A percentile compares a stretch with the other conserved stretches of the same genome.
These are phyloP conservation scores for Pulveroboletus frians DNA, from an alignment of 768 basidiomycete species.

Conservation along the genomic window DNA sequence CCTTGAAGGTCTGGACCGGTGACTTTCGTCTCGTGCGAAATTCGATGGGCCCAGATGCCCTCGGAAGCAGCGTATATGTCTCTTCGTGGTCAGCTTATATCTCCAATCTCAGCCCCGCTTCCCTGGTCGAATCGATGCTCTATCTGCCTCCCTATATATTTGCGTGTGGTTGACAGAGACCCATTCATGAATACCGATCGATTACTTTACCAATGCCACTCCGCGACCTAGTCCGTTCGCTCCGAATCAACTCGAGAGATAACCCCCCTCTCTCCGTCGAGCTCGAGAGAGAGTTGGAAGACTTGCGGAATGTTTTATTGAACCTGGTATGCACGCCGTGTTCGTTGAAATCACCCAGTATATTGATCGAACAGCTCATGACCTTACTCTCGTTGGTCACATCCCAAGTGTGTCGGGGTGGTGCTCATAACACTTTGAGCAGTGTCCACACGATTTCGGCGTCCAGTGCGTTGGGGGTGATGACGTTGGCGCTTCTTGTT, in stretches of 20 bases:
- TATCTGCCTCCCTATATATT: constrained; percentile 9
- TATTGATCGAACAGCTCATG: constrained; percentile 17
- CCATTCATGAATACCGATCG: neutral
- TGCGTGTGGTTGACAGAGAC: neutral
- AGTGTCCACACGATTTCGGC: constrained; percentile 4
- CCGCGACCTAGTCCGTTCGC: neutral
- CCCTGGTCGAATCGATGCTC: neutral
- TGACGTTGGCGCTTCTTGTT: constrained; percentile 19
- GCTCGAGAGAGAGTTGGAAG: constrained; percentile 17
- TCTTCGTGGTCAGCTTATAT: neutral
- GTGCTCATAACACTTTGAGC: neutral
- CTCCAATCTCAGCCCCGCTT: neutral
- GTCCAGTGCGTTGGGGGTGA: constrained; percentile 6
- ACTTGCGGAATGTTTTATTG: constrained; percentile 20
- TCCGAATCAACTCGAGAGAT: neutral
- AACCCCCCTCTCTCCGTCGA: constrained; percentile 7
- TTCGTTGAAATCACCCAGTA: neutral
- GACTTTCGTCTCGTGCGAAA: neutral
- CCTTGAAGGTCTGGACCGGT: too few species aligned
- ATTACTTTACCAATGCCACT: constrained; percentile 9
- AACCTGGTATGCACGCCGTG: constrained; percentile 13
- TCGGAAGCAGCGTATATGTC: neutral
- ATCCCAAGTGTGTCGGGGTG: neutral
- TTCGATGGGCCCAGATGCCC: neutral
- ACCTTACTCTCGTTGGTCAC: constrained; percentile 24